A percentile compares a stretch with the other conserved stretches of the same genome.
Evolutionary conservation across 345 rosid species (phyloP).

Genomic region (Luvunga scandens): DNA sequence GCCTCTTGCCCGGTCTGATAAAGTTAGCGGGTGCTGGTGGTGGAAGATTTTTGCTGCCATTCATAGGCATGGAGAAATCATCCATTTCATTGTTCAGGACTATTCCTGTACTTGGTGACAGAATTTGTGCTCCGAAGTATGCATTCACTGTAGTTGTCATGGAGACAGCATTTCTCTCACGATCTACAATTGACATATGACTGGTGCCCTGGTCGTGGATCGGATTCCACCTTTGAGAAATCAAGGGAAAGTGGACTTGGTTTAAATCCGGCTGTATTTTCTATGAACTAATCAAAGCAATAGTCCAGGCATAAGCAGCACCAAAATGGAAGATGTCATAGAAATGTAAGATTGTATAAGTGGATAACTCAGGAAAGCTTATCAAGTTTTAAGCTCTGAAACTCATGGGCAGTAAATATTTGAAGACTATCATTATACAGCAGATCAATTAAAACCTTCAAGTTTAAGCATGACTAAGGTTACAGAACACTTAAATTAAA

Average conservation of each 20-base stretch:
- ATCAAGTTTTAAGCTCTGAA: background rate
- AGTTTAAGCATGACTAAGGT: background rate
- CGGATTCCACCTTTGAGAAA: conserved; percentile 47
- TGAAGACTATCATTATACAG: background rate
- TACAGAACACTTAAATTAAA: too few relatives aligned
- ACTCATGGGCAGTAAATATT: background rate
- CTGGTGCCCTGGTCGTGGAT: conserved; percentile 61
- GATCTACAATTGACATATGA: conserved; percentile 56
- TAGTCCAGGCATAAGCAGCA: background rate
- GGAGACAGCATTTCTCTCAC: conserved; percentile 46
- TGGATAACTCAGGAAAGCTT: too few relatives aligned
- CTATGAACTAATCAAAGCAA: background rate
- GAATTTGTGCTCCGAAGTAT: conserved; percentile 46
- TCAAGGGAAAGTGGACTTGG: background rate
- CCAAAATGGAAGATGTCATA: background rate
- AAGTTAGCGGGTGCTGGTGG: conserved; percentile 56
- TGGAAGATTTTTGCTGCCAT: conserved; percentile 4
- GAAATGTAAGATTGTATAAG: too few relatives aligned
- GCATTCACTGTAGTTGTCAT: conserved; percentile 60
- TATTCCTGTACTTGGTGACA: conserved; percentile 59
- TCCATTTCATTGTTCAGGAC: conserved; percentile 73
- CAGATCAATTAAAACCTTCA: background rate
- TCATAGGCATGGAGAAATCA: conserved; percentile 44
- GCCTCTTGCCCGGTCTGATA: conserved; percentile 56
- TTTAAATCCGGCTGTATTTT: background rate